A percentile compares a stretch with the other conserved stretches of the same genome.
Evolutionary conservation across 441 rosid genomes (phyloP).

Genomic region (Croton setiger): DNA sequence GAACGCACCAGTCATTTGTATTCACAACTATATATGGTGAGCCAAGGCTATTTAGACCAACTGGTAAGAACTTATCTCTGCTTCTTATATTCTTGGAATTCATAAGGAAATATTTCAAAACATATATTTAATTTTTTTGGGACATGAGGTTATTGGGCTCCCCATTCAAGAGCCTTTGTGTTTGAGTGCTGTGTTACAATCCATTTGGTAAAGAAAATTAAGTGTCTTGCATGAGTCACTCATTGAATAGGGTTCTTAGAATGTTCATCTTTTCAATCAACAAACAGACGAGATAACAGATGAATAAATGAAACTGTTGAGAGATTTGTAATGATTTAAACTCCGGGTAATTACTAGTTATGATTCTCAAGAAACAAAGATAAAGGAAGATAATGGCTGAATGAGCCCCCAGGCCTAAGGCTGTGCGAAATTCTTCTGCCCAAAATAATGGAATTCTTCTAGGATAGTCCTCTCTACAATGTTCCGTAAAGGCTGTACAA

Average conservation of each 20-base stretch:
- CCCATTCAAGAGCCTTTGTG: not conserved
- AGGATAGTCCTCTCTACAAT: too few species aligned
- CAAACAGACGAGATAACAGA: too few species aligned
- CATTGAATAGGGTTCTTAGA: not conserved
- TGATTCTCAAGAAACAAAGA: too few species aligned
- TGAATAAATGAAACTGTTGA: too few species aligned
- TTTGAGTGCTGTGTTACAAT: not conserved
- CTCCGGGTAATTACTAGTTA: too few species aligned
- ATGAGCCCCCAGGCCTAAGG: too few species aligned
- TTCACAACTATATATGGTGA: constrained; percentile 87
- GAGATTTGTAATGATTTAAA: too few species aligned
- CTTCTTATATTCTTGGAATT: not conserved
- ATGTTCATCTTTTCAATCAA: too few species aligned
- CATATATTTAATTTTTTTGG: not conserved
- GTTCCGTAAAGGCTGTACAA: too few species aligned
- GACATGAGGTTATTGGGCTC: not conserved
- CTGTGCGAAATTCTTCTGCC: too few species aligned
- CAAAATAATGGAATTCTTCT: too few species aligned
- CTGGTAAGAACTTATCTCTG: constrained; percentile 47
- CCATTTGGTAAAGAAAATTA: not conserved
- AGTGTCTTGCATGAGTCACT: constrained; percentile 3
- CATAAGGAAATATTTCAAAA: not conserved
- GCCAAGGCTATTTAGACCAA: constrained; percentile 94
- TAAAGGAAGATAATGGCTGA: too few species aligned
- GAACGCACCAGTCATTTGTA: constrained; percentile 79